Evolutionary conservation across 2,329 filamentous ascomycete genomes (phyloP).

Genomic region (Trichophyton equinum): DNA sequence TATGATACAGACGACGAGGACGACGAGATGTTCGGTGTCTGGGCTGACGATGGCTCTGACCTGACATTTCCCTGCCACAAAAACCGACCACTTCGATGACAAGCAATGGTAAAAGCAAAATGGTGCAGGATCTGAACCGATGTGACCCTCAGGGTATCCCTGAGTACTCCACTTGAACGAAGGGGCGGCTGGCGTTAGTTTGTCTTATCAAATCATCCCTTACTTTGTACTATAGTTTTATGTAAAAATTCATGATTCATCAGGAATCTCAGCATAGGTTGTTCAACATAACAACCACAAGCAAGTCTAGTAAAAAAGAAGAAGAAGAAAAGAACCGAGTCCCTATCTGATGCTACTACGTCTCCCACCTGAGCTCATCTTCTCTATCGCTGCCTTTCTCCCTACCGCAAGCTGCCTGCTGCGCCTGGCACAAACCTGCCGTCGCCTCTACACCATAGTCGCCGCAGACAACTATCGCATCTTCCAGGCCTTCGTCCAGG

Average conservation of each 20-base stretch:
- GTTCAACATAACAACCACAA: no score
- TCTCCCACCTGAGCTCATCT: constrained; percentile 34
- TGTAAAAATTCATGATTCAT: no score
- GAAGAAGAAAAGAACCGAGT: not conserved
- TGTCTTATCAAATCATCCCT: not conserved
- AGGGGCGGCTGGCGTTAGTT: not conserved
- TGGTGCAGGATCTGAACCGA: no score
- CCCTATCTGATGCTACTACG: constrained; percentile 20
- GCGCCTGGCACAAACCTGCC: constrained; percentile 36
- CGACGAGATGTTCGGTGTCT: not conserved
- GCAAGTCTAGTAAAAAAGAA: not conserved
- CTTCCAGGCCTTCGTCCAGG: constrained; percentile 36
- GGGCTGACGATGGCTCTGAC: no score
- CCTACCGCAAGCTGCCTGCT: constrained; percentile 35
- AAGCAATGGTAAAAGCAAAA: no score
- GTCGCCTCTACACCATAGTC: constrained; percentile 34
- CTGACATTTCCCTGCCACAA: no score
- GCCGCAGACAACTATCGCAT: constrained; percentile 38
- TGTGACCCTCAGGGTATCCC: not conserved
- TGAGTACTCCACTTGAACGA: not conserved
- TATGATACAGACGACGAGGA: constrained; percentile 6
- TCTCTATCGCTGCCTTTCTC: constrained; percentile 31
- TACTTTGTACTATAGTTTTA: no score
- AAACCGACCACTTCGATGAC: no score
- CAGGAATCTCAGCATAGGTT: no score